These are phyloP conservation scores for Penicillium robsamsonii DNA, from an alignment of 495 filamentous ascomycete species.

Conservation along the genomic window DNA sequence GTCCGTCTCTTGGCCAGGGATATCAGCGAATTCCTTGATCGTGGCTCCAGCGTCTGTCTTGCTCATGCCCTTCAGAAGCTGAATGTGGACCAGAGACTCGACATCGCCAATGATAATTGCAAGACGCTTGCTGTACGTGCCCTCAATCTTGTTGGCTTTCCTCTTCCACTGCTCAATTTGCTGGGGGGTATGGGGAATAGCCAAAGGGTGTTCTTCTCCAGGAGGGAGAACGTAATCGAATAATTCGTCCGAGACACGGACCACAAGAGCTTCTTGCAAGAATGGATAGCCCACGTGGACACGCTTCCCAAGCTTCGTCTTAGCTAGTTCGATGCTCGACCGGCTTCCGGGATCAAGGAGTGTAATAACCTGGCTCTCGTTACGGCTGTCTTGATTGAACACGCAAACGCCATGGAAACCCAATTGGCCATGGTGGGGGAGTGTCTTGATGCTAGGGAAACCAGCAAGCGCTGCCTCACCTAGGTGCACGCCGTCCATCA, in stretches of 20 bases:
- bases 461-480: conserved; percentile 80
- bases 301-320: conserved; percentile 74
- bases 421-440: conserved; percentile 74
- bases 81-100: conserved; percentile 85
- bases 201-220: conserved; percentile 58
- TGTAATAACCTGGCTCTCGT: conserved; percentile 93
- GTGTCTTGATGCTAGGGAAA: conserved; percentile 82
- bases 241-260: conserved; percentile 86
- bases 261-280: conserved; percentile 87
- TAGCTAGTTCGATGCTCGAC: conserved; percentile 68
- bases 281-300: conserved; percentile 96
- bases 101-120: conserved; percentile 85
- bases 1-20: conserved; percentile 87
- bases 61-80: conserved; percentile 84
- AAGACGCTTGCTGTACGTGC: conserved; percentile 81
- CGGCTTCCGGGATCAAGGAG: conserved; percentile 69
- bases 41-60: conserved; percentile 90
- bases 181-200: conserved; percentile 67
- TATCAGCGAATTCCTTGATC: conserved; percentile 86
- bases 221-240: conserved; percentile 79
- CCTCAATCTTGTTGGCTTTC: conserved; percentile 82
- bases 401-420: conserved; percentile 91
- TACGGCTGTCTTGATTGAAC: conserved; percentile 96
- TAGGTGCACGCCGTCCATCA: conserved; percentile 84
- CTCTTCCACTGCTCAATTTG: conserved; percentile 80